Evolutionary conservation across 257 asterid genomes (phyloP).

Genomic region (Primulina tabacum): DNA sequence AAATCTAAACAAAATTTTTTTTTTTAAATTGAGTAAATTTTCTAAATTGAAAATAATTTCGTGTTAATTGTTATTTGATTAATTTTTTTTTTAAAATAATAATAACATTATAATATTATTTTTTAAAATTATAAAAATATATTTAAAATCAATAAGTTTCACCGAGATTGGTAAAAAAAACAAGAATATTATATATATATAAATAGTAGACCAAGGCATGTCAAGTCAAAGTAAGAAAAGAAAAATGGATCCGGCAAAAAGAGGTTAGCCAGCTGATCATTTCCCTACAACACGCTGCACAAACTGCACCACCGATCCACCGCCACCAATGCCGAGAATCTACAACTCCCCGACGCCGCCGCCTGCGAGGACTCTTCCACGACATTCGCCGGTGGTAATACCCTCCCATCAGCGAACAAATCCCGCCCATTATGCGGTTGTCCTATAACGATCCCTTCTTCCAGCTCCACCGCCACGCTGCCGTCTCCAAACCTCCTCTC

Average conservation of each 20-base stretch:
- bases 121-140: too few relatives aligned
- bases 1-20: too few relatives aligned
- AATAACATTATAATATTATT: too few relatives aligned
- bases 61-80: too few relatives aligned
- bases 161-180: too few relatives aligned
- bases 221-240: neutral
- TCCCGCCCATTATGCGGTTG: conserved; percentile 54
- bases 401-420: conserved; percentile 83
- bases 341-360: conserved; percentile 43
- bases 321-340: conserved; percentile 53
- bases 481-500: conserved; percentile 82
- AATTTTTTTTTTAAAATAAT: too few relatives aligned
- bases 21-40: too few relatives aligned
- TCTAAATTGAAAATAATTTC: too few relatives aligned
- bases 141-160: too few relatives aligned
- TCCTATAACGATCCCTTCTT: conserved; percentile 57
- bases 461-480: conserved; percentile 64
- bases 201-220: too few relatives aligned
- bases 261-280: conserved; percentile 13
- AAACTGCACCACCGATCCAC: conserved; percentile 41
- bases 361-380: conserved; percentile 47
- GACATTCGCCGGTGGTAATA: conserved; percentile 62
- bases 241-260: neutral
- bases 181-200: too few relatives aligned
- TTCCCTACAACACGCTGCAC: conserved; percentile 32